Conservation (phyloP, 768 basidiomycete species). For the Tricholoma saponaceum region DNA sequence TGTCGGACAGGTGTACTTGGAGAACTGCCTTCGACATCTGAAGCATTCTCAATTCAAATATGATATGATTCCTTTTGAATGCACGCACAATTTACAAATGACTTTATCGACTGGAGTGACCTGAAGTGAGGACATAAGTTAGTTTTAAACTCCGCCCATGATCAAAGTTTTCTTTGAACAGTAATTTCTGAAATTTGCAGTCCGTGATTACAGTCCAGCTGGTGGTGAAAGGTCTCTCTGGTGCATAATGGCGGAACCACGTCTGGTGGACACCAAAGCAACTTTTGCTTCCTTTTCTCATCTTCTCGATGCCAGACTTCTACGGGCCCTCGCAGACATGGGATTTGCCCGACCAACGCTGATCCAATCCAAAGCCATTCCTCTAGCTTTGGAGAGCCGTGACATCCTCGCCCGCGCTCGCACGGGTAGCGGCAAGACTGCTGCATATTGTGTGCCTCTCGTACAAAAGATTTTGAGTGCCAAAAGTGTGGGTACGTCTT, state of each 20-base stretch:
- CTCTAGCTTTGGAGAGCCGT: slow-evolving; percentile 80
- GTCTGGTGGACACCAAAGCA: slow-evolving; percentile 42
- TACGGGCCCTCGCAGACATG: slow-evolving; percentile 86
- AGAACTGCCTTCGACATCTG: slow-evolving; percentile 73
- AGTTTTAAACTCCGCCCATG: slow-evolving; percentile 21
- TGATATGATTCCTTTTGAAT: background rate
- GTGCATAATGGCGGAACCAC: slow-evolving; percentile 40
- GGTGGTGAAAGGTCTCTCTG: no score
- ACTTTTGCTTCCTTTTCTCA: slow-evolving; percentile 65
- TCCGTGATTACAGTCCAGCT: no score
- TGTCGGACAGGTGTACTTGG: slow-evolving; percentile 77
- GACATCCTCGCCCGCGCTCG: slow-evolving; percentile 93
- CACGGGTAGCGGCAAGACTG: slow-evolving; percentile 97
- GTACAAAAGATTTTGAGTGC: slow-evolving; percentile 82
- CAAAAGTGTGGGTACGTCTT: slow-evolving; percentile 62
- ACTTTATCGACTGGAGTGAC: slow-evolving; percentile 19
- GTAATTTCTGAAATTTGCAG: no score
- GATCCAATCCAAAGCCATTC: slow-evolving; percentile 89
- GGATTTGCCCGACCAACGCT: slow-evolving; percentile 90
- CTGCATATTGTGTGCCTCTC: slow-evolving; percentile 90
- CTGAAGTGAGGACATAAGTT: slow-evolving; percentile 15
- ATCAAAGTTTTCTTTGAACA: no score
- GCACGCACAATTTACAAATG: slow-evolving; percentile 43
- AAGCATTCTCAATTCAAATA: background rate
- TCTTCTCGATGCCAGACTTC: slow-evolving; percentile 78